Evolutionary conservation across 2,329 filamentous ascomycete genomes (phyloP).

Genomic region (Teratosphaeriaceae sp.): DNA sequence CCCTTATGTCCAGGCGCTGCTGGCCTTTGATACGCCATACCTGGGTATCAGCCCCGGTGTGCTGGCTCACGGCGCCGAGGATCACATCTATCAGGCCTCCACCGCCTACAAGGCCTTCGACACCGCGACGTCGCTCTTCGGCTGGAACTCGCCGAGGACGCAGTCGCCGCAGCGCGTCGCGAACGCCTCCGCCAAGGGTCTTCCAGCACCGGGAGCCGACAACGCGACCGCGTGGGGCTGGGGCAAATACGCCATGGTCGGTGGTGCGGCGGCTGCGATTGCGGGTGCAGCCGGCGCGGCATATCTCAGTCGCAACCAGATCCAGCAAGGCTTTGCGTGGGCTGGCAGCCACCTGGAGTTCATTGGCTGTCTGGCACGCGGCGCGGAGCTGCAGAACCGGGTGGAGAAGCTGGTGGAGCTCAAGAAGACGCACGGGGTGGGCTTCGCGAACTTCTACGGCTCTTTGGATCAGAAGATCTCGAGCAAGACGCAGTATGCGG

Average conservation of each 20-base stretch:
- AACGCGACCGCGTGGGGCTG: constrained; percentile 41
- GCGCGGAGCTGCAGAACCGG: constrained; percentile 71
- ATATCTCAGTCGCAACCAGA: constrained; percentile 76
- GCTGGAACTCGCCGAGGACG: constrained; percentile 32
- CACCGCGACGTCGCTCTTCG: constrained; percentile 55
- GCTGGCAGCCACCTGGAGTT: constrained; percentile 88
- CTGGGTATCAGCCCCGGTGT: constrained; percentile 74
- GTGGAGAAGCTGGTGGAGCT: constrained; percentile 62
- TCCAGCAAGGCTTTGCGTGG: constrained; percentile 72
- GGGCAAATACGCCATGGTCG: constrained; percentile 79
- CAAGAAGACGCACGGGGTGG: constrained; percentile 59
- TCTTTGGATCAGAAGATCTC: constrained; percentile 60
- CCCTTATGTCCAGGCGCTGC: constrained; percentile 80
- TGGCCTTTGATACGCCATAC: constrained; percentile 93
- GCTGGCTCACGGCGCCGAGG: constrained; percentile 80
- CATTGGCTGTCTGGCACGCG: constrained; percentile 79
- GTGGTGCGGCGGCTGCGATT: constrained; percentile 72
- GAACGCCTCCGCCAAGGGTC: constrained; percentile 23
- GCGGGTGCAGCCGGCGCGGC: constrained; percentile 79
- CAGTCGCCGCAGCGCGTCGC: constrained; percentile 16
- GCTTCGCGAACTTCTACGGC: constrained; percentile 84
- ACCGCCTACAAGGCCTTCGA: constrained; percentile 62
- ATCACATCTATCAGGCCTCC: constrained; percentile 69
- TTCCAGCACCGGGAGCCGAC: constrained; percentile 20
- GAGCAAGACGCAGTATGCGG: constrained; percentile 46